Percentiles rank a stretch among this genome's conserved stretches.
These are phyloP conservation scores for Cubamyces sp. DNA, from an alignment of 768 basidiomycete genomes.

Conservation along the genomic window DNA sequence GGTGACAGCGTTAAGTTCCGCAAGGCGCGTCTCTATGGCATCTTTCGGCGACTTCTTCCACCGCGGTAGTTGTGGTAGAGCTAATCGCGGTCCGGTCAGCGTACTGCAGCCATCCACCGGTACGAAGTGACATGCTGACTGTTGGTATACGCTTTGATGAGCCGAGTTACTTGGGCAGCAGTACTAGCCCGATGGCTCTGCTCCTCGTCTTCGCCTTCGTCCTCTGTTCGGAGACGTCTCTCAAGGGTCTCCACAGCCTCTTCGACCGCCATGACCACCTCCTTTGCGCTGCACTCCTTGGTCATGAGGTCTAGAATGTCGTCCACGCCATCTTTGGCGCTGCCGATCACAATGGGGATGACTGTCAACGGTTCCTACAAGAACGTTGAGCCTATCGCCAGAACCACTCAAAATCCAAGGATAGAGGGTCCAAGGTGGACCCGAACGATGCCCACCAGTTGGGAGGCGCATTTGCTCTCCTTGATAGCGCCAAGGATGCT, in stretches of 20 bases:
- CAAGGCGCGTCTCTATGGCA: slow-evolving; percentile 21
- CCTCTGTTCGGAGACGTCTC: slow-evolving; percentile 19
- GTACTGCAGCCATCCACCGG: background rate
- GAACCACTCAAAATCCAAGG: background rate
- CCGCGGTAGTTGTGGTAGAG: slow-evolving; percentile 31
- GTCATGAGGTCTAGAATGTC: slow-evolving; percentile 41
- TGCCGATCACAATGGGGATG: slow-evolving; percentile 42
- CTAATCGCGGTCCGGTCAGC: slow-evolving; percentile 13
- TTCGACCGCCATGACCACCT: slow-evolving; percentile 45
- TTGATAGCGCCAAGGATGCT: slow-evolving; percentile 22
- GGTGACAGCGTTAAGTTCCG: slow-evolving; percentile 24
- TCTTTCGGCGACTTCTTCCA: slow-evolving; percentile 25
- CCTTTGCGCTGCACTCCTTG: slow-evolving; percentile 42
- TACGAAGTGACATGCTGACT: slow-evolving; percentile 17
- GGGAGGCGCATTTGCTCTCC: slow-evolving; percentile 11
- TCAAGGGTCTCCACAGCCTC: slow-evolving; percentile 42
- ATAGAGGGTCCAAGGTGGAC: background rate
- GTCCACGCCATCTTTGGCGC: slow-evolving; percentile 33
- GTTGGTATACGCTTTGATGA: slow-evolving; percentile 28
- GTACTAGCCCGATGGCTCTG: slow-evolving; percentile 8
- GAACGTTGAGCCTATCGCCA: background rate
- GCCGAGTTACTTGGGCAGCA: slow-evolving; percentile 28
- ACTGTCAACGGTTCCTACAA: slow-evolving; percentile 45
- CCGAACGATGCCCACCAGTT: slow-evolving; percentile 23
- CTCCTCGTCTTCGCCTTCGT: slow-evolving; percentile 26